These are phyloP conservation scores for Coemansia sp. DNA, from an alignment of 192 early-diverging fungal species.

Conservation along the genomic window DNA sequence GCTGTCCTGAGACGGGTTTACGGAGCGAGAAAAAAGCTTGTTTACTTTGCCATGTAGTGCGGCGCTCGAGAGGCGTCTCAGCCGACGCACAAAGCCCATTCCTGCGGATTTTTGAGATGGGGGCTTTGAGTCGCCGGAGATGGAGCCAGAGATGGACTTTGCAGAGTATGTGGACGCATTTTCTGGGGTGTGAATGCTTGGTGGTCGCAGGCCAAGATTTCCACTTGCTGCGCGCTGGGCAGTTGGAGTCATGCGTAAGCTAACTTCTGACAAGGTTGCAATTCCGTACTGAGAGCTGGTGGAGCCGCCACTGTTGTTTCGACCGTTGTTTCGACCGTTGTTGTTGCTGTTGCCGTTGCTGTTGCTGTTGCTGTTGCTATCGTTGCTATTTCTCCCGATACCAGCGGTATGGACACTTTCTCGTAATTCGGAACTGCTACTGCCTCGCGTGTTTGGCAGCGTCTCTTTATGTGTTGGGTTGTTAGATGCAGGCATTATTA, in stretches of 20 bases:
- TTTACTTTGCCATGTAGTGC: slow-evolving; percentile 51
- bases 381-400: not conserved
- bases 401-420: not conserved
- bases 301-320: too few relatives aligned
- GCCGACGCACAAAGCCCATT: slow-evolving; percentile 43
- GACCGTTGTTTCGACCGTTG: not conserved
- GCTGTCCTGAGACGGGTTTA: slow-evolving; percentile 49
- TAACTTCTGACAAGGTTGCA: not conserved
- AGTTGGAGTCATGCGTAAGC: slow-evolving; percentile 25
- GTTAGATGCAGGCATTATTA: slow-evolving; percentile 2
- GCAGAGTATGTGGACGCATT: slow-evolving; percentile 39
- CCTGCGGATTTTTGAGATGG: slow-evolving; percentile 46
- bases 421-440: not conserved
- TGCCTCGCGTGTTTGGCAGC: not conserved
- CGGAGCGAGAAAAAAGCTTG: slow-evolving; percentile 40
- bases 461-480: not conserved
- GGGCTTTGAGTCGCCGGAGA: slow-evolving; percentile 43
- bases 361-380: not conserved
- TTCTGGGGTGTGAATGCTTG: slow-evolving; percentile 33
- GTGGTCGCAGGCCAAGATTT: slow-evolving; percentile 38
- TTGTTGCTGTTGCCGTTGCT: not conserved
- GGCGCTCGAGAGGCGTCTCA: slow-evolving; percentile 48
- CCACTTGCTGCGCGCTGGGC: slow-evolving; percentile 27
- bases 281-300: slow-evolving; percentile 6
- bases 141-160: slow-evolving; percentile 26